A percentile compares a stretch with the other conserved stretches of the same genome.
Conservation (phyloP, 345 rosid species). For the Syzygium grande region DNA sequence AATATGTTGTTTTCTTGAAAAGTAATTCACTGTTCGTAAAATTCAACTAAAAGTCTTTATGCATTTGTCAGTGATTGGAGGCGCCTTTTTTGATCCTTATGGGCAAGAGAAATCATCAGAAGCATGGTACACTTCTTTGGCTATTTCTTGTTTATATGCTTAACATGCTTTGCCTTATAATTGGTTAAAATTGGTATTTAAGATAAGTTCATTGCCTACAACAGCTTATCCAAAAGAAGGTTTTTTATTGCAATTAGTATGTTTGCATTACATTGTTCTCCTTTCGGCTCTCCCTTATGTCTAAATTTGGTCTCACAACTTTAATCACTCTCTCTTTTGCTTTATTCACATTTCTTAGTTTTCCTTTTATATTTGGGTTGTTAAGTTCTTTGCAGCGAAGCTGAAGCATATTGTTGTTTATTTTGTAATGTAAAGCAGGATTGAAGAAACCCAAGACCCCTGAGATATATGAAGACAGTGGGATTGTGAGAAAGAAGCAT, state of each 20-base stretch:
- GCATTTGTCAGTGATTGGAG: background rate
- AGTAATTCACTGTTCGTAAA: background rate
- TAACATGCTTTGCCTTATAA: background rate
- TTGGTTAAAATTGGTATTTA: background rate
- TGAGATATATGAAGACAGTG: conserved; percentile 11
- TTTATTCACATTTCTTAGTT: background rate
- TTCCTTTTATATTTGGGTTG: background rate
- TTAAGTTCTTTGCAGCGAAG: background rate
- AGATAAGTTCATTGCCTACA: background rate
- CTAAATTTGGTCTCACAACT: background rate
- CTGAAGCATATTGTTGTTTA: background rate
- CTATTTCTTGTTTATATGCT: background rate
- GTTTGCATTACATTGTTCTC: background rate
- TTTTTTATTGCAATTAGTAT: background rate
- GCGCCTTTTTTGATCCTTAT: background rate
- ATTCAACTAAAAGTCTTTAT: background rate
- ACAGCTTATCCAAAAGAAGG: background rate
- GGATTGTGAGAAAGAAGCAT: conserved; percentile 17
- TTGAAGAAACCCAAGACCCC: conserved; percentile 22
- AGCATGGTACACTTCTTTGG: background rate
- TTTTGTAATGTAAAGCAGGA: conserved; percentile 10
- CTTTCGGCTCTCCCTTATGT: background rate
- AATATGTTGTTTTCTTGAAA: background rate
- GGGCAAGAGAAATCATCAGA: background rate
- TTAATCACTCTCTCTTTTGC: background rate